Percentiles rank a stretch among this genome's conserved stretches.
Conservation (phyloP, 2,329 filamentous ascomycete genomes). For the Penicillium sp. region DNA sequence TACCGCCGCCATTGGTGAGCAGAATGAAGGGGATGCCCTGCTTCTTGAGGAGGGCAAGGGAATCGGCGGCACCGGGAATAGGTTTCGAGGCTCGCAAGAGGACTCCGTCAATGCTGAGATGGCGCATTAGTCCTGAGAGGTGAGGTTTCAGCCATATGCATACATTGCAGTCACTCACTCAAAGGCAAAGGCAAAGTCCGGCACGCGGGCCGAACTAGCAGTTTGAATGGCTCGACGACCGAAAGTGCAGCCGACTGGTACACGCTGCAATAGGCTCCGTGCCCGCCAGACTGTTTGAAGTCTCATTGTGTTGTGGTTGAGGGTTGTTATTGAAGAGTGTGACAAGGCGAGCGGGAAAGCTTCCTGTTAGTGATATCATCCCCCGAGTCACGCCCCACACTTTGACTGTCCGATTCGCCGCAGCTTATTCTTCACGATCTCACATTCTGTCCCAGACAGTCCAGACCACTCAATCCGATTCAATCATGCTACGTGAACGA, state of each 20-base stretch:
- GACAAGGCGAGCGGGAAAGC: not conserved
- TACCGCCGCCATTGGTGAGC: slow-evolving; percentile 91
- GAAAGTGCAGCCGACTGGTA: slow-evolving; percentile 17
- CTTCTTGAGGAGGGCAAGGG: slow-evolving; percentile 67
- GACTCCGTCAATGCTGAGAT: slow-evolving; percentile 80
- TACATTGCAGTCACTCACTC: slow-evolving; percentile 34
- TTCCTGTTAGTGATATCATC: slow-evolving; percentile 8
- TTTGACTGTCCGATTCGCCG: not conserved
- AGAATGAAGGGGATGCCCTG: slow-evolving; percentile 86
- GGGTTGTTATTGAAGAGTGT: not conserved
- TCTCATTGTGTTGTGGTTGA: slow-evolving; percentile 22
- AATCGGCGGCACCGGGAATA: slow-evolving; percentile 70
- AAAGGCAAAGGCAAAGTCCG: slow-evolving; percentile 45
- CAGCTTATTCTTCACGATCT: not conserved
- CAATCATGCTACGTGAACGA: not conserved
- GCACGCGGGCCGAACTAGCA: slow-evolving; percentile 28
- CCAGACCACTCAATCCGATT: not conserved
- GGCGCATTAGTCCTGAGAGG: slow-evolving; percentile 10
- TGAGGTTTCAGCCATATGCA: not conserved
- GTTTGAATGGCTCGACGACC: slow-evolving; percentile 29
- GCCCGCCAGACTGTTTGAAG: slow-evolving; percentile 25
- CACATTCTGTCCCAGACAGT: not conserved
- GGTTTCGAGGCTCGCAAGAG: slow-evolving; percentile 75
- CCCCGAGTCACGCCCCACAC: not conserved
- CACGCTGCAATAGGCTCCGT: slow-evolving; percentile 25